A percentile compares a stretch with the other conserved stretches of the same genome.
Conservation (phyloP, 163 green algal species). For the Scenedesmus sp. region DNA sequence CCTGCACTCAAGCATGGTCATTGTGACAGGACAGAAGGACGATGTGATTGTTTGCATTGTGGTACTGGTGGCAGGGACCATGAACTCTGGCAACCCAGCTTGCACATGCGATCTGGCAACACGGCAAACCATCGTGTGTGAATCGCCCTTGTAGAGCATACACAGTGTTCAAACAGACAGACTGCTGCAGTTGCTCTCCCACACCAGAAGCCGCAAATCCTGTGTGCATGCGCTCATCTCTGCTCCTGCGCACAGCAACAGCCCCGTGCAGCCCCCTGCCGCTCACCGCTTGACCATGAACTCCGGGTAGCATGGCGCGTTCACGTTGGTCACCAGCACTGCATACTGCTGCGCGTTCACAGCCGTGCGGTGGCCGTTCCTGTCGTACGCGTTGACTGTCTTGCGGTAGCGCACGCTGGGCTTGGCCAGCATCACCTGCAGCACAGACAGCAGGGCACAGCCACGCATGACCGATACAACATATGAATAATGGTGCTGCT, state of each 20-base stretch:
- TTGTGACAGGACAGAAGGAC: no score
- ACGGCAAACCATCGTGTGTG: no score
- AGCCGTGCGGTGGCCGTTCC: conserved; percentile 52
- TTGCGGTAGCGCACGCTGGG: conserved; percentile 63
- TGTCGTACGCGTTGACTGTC: conserved; percentile 67
- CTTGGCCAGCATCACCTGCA: conserved; percentile 47
- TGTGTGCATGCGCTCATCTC: background rate
- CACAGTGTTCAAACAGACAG: background rate
- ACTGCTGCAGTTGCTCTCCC: background rate
- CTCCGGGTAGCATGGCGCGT: conserved; percentile 48
- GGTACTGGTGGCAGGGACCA: no score
- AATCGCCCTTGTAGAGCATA: no score
- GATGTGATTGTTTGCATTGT: no score
- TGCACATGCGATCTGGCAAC: no score
- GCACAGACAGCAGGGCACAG: background rate
- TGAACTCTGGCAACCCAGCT: no score
- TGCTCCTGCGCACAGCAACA: background rate
- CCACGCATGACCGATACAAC: background rate
- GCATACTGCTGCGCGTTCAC: conserved; percentile 81
- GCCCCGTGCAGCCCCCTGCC: background rate
- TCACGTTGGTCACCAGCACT: conserved; percentile 54
- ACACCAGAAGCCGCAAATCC: background rate
- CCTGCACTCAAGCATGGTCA: background rate
- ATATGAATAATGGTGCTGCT: background rate
- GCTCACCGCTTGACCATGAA: background rate